phyloP scores from a whole-genome alignment of 352 stramenopile genomes.

The Hyaloperonospora brassicae region DNA sequence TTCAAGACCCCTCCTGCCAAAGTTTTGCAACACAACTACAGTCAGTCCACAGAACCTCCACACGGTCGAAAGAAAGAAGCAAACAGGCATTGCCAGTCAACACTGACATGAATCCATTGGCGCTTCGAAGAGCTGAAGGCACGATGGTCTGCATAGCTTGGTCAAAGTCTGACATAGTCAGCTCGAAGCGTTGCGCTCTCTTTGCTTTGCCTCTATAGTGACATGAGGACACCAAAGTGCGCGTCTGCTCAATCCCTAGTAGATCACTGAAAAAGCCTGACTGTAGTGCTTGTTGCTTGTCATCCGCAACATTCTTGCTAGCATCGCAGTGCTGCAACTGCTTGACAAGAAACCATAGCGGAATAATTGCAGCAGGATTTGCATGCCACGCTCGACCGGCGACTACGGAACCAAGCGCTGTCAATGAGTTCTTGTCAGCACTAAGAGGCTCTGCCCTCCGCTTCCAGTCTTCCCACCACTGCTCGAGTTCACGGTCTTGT shows the following conservation, averaged over 20 bases:
- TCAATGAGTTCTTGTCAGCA: conserved; percentile 11
- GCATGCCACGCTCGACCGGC: conserved; percentile 46
- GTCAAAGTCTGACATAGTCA: conserved; percentile 68
- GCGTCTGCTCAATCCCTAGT: conserved; percentile 16
- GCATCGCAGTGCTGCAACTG: conserved; percentile 8
- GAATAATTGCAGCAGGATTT: conserved; percentile 59
- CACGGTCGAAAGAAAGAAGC: background rate
- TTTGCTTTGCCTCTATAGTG: conserved; percentile 1
- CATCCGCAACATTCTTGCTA: background rate
- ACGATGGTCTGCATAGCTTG: conserved; percentile 62
- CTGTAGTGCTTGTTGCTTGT: conserved; percentile 3
- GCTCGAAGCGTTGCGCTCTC: conserved; percentile 27
- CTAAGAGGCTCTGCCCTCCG: conserved; percentile 30
- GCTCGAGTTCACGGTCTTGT: conserved; percentile 36
- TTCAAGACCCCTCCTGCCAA: conserved; percentile 50
- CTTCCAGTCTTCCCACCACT: conserved; percentile 61
- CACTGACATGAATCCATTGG: conserved; percentile 48
- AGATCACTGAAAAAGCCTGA: conserved; percentile 44
- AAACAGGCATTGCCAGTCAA: background rate
- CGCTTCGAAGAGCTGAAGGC: conserved; percentile 54
- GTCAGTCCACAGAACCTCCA: conserved; percentile 4
- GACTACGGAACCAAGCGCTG: conserved; percentile 37
- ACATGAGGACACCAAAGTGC: background rate
- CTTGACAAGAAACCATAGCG: conserved; percentile 60
- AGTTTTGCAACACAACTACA: conserved; percentile 4